Evolutionary conservation across 2,329 filamentous ascomycete species (phyloP), one percentile per base, ranked within the genome.

Genomic region (Cadophora malorum): DNA sequence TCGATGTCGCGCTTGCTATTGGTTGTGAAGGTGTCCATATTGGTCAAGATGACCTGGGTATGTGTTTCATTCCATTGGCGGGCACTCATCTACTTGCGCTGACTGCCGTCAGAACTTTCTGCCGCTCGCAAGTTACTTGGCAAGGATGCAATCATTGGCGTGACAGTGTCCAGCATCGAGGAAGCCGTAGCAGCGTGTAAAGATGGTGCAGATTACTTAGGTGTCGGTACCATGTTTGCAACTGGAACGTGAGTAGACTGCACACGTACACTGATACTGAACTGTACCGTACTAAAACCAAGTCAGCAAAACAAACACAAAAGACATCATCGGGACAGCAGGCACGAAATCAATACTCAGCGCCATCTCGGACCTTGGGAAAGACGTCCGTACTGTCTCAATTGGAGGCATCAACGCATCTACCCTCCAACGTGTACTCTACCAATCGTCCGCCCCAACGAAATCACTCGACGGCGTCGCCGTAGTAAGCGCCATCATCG

Each of bases 1-100:
- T 97, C 6, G 94, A 97, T 78, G 92, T 98, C 31, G 94, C 94
- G 9, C 84, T 93, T 21, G 94, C 93, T 16, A 86, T 94, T 53
- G 92, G 89, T 14, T 96, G 92, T 67, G 95, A 97, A 81, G 96
- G 96, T 56, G 93, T 97, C 9, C 96, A 98, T 79, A 87, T 98
- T 61, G 96, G 96, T 7, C 95, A 98, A 81, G 94, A 97, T 85
- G 95, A 98, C 79, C 90, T 97, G 83, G 84, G 90, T 92, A 79
- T 72, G 84, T 79, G 35, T n/a, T 28, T 14, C 31, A 16, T 60
- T 50, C 1, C 4, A 23, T 28, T 35, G 16, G 41, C 66, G 67
- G 67, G 41, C 8, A 45, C 16, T 21, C 25, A 31, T n/a, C n/a
- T 45, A 19, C 21, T 19, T 41, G 25, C 52, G 70, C 67, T 75